Conservation (phyloP, 2,329 filamentous ascomycete genomes). For the Monilinia fructigena region DNA sequence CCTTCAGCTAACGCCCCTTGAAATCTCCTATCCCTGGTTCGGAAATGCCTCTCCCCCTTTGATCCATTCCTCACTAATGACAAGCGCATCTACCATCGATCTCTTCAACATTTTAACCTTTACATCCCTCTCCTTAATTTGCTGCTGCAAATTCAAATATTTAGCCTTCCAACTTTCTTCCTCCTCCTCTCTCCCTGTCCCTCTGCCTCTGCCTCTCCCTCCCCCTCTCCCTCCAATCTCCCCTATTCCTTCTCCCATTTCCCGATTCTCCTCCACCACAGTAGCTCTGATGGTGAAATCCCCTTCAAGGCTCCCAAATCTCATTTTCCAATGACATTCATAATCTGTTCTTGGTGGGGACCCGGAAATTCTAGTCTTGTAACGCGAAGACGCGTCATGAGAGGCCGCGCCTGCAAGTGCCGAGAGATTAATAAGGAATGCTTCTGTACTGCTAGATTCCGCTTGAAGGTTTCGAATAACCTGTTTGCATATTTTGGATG, state of each 20-base stretch:
- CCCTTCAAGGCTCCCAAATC: constrained; percentile 53
- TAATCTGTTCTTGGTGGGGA: constrained; percentile 47
- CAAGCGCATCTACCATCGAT: constrained; percentile 44
- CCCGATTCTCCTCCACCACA: constrained; percentile 35
- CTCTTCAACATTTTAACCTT: constrained; percentile 48
- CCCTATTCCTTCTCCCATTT: constrained; percentile 27
- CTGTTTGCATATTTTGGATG: constrained; percentile 52
- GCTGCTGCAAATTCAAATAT: constrained; percentile 58
- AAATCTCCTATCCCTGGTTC: not conserved
- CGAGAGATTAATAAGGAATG: constrained; percentile 59
- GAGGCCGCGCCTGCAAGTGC: constrained; percentile 55
- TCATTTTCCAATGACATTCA: constrained; percentile 54
- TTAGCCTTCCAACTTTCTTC: constrained; percentile 50
- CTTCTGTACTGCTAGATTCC: constrained; percentile 51
- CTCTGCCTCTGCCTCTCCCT: constrained; percentile 18
- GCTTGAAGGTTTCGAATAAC: constrained; percentile 54
- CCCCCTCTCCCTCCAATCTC: constrained; percentile 12
- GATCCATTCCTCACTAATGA: constrained; percentile 24
- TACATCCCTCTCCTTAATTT: constrained; percentile 58
- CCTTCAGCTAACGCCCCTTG: not conserved
- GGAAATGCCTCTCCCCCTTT: constrained; percentile 8
- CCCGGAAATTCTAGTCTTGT: constrained; percentile 46
- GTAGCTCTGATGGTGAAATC: constrained; percentile 53
- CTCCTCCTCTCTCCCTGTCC: constrained; percentile 25
- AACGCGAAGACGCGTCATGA: constrained; percentile 48